A percentile compares a stretch with the other conserved stretches of the same genome.
phyloP scores from a whole-genome alignment of 202 grass and related monocot species.

The Setaria viridis region DNA sequence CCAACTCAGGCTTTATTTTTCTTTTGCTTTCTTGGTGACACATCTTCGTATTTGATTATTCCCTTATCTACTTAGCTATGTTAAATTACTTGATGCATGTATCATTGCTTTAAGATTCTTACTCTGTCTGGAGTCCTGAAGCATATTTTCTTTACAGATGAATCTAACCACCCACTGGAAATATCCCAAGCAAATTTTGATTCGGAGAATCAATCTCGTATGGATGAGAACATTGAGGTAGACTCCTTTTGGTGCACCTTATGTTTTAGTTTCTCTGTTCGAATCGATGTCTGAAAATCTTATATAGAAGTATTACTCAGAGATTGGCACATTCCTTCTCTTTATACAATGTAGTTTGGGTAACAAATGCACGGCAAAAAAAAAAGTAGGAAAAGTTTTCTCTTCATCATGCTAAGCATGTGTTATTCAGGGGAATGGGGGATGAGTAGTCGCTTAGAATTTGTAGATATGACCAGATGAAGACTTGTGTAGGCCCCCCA shows the following conservation, averaged over 20 bases:
- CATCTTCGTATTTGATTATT: slow-evolving; percentile 8
- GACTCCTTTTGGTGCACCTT: slow-evolving; percentile 26
- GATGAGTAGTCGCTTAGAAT: slow-evolving; percentile 13
- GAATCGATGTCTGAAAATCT: slow-evolving; percentile 9
- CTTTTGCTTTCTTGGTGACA: slow-evolving; percentile 15
- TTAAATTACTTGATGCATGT: slow-evolving; percentile 28
- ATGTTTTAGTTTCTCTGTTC: slow-evolving; percentile 23
- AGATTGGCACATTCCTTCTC: background rate
- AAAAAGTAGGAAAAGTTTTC: background rate
- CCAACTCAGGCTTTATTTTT: slow-evolving; percentile 12
- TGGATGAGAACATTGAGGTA: slow-evolving; percentile 51
- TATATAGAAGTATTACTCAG: slow-evolving; percentile 39
- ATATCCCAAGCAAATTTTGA: slow-evolving; percentile 40
- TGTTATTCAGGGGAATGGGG: slow-evolving; percentile 15
- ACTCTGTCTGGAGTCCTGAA: slow-evolving; percentile 28
- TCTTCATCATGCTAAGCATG: slow-evolving; percentile 29
- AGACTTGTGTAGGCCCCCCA: slow-evolving; percentile 10
- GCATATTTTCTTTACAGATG: slow-evolving; percentile 53
- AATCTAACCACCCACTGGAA: slow-evolving; percentile 27
- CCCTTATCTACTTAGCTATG: slow-evolving; percentile 10
- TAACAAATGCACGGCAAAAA: background rate
- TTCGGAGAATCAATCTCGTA: slow-evolving; percentile 39
- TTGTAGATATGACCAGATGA: slow-evolving; percentile 6
- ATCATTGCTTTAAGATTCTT: slow-evolving; percentile 37
- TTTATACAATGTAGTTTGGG: slow-evolving; percentile 12